Evolutionary conservation across 441 rosid genomes (phyloP).

Genomic region (Erodium texanum): DNA sequence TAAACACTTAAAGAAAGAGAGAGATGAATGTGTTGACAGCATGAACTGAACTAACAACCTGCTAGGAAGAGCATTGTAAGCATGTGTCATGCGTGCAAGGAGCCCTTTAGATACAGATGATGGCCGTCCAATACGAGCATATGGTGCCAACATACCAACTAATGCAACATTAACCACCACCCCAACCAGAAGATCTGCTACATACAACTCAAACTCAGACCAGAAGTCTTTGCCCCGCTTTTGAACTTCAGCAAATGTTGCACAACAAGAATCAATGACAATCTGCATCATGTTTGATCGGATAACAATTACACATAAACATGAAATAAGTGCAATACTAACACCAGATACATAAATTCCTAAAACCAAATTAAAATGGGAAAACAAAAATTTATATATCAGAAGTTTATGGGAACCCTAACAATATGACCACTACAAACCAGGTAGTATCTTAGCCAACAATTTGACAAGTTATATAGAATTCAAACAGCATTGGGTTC

Average conservation of each 20-base stretch:
- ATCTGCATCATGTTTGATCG: conserved; percentile 35
- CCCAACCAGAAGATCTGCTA: conserved; percentile 90
- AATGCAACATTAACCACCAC: conserved; percentile 77
- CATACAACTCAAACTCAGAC: conserved; percentile 88
- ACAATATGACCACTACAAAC: no score
- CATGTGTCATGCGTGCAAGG: conserved; percentile 45
- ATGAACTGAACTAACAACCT: conserved; percentile 34
- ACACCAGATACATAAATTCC: no score
- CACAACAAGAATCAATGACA: conserved; percentile 86
- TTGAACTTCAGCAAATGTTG: conserved; percentile 79
- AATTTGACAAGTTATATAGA: no score
- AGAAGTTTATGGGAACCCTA: no score
- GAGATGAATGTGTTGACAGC: background rate
- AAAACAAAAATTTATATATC: no score
- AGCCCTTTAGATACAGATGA: conserved; percentile 45
- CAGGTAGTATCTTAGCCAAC: no score
- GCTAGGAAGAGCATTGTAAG: conserved; percentile 82
- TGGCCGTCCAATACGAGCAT: conserved; percentile 75
- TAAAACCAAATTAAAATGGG: no score
- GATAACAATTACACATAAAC: no score
- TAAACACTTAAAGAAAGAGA: background rate
- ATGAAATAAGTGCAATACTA: no score
- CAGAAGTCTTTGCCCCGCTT: conserved; percentile 89
- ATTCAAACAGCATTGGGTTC: no score
- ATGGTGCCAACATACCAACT: conserved; percentile 88